phyloP scores from a whole-genome alignment of 768 basidiomycete species.

The Sarcodon sp. region DNA sequence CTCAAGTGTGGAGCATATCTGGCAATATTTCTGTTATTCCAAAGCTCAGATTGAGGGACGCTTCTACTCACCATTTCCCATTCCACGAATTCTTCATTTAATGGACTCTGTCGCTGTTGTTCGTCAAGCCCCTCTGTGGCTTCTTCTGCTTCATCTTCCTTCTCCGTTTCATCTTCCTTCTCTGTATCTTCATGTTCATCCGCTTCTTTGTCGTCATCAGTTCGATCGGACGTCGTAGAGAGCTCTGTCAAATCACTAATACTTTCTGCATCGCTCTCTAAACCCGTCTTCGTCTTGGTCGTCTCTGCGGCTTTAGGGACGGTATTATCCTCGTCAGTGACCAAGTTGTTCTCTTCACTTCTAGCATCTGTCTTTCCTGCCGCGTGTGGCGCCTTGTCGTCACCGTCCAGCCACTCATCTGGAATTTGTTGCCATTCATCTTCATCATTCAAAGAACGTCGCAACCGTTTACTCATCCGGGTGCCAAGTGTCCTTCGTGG shows the following conservation, averaged over 20 bases:
- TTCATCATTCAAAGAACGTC: constrained; percentile 38
- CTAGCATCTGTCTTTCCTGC: constrained; percentile 7
- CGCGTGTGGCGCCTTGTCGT: neutral
- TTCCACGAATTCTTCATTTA: constrained; percentile 54
- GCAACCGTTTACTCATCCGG: constrained; percentile 51
- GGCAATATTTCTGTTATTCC: neutral
- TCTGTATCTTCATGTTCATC: neutral
- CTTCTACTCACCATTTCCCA: constrained; percentile 54
- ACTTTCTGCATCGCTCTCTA: constrained; percentile 47
- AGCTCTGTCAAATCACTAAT: constrained; percentile 69
- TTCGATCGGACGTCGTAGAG: constrained; percentile 28
- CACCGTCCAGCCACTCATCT: constrained; percentile 46
- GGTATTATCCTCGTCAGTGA: constrained; percentile 7
- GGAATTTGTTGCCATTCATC: constrained; percentile 73
- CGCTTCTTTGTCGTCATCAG: constrained; percentile 10
- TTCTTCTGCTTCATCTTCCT: constrained; percentile 7
- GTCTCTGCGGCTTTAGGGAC: constrained; percentile 5
- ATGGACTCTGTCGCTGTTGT: constrained; percentile 3
- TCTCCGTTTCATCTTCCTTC: constrained; percentile 6
- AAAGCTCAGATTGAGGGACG: neutral
- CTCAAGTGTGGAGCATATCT: constrained; percentile 74
- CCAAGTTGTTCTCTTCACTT: constrained; percentile 7
- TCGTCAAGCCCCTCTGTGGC: constrained; percentile 8
- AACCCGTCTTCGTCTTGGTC: constrained; percentile 27
- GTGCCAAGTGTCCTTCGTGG: constrained; percentile 35